These are phyloP conservation scores for Rhizoctonia solani DNA, from an alignment of 1,284 basidiomycete genomes.

Conservation along the genomic window DNA sequence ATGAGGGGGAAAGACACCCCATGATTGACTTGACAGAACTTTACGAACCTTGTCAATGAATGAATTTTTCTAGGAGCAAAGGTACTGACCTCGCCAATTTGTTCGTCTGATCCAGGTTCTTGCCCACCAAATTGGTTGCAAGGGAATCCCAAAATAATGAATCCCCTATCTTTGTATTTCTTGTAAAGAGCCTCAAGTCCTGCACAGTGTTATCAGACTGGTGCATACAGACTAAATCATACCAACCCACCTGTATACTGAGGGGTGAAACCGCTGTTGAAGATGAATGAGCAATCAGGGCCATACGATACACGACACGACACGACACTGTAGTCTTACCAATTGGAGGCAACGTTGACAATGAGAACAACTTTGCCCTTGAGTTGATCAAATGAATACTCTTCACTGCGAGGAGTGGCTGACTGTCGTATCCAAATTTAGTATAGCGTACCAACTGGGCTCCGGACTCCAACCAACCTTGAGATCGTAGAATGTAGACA, in stretches of 20 bases:
- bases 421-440: conserved; percentile 2
- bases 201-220: too few species aligned
- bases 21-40: conserved; percentile 60
- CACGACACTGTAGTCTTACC: too few species aligned
- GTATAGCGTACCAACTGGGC: neutral
- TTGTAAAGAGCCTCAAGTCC: conserved; percentile 83
- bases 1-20: conserved; percentile 84
- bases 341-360: conserved; percentile 74
- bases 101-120: conserved; percentile 72
- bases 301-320: too few species aligned
- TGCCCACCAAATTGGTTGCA: conserved; percentile 74
- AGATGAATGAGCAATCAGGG: too few species aligned
- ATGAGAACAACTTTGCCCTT: conserved; percentile 76
- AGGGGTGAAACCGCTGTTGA: conserved; percentile 80
- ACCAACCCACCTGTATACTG: conserved; percentile 72
- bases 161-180: conserved; percentile 76
- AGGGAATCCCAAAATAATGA: conserved; percentile 86
- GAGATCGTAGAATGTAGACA: conserved; percentile 40
- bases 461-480: conserved; percentile 33
- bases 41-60: neutral
- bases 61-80: neutral
- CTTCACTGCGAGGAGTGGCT: conserved; percentile 41
- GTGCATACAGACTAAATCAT: conserved; percentile 45
- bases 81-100: conserved; percentile 56
- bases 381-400: conserved; percentile 67